phyloP scores from a whole-genome alignment of 495 filamentous ascomycete species.

The Barbatosphaeria neglecta region DNA sequence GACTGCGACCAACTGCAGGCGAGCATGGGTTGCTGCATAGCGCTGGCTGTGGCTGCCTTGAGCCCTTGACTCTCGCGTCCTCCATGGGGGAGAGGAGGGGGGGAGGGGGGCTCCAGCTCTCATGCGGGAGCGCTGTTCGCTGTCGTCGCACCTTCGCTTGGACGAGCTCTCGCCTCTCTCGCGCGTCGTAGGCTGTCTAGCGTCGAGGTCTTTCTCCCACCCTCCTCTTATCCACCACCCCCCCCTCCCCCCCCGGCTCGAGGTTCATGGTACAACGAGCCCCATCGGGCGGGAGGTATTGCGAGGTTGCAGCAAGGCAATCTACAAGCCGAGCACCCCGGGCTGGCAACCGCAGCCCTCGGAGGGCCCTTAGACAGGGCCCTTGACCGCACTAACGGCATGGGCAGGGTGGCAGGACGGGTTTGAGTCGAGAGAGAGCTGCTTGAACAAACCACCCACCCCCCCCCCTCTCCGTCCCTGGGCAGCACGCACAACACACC shows the following conservation, averaged over 20 bases:
- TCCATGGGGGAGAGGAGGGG: too few relatives aligned
- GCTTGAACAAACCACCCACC: background rate
- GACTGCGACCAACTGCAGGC: background rate
- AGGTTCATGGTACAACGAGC: background rate
- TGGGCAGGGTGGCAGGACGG: background rate
- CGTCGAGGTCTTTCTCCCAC: too few relatives aligned
- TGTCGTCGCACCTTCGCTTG: too few relatives aligned
- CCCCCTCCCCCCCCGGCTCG: background rate
- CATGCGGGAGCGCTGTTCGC: too few relatives aligned
- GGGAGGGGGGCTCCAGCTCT: too few relatives aligned
- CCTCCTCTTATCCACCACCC: too few relatives aligned
- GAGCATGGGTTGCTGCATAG: background rate
- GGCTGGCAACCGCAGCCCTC: background rate
- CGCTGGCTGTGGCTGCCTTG: background rate
- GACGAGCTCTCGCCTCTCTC: too few relatives aligned
- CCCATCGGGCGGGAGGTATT: background rate
- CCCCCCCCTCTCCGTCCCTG: background rate
- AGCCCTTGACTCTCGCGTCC: too few relatives aligned
- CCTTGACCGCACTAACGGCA: background rate
- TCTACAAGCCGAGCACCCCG: background rate
- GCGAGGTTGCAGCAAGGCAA: constrained; percentile 1
- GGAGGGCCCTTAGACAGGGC: background rate
- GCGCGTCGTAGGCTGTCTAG: too few relatives aligned
- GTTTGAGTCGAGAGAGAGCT: too few relatives aligned
- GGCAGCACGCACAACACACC: background rate